phyloP scores from a whole-genome alignment of 495 filamentous ascomycete genomes.

The Xylaria sp. region DNA sequence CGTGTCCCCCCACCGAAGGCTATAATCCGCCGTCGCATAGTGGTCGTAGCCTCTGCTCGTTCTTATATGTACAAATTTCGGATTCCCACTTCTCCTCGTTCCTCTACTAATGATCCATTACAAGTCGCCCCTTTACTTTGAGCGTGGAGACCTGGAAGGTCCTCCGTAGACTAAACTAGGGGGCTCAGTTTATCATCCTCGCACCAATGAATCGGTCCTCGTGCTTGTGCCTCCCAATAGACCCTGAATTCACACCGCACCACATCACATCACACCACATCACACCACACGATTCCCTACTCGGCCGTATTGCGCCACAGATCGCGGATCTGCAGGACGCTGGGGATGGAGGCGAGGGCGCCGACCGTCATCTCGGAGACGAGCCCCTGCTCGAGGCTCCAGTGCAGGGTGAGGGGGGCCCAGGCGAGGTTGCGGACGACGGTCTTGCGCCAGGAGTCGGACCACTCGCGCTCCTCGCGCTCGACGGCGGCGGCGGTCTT shows the following conservation, averaged over 20 bases:
- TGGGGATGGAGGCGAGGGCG: constrained; percentile 68
- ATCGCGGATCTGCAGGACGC: constrained; percentile 70
- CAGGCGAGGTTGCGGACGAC: constrained; percentile 59
- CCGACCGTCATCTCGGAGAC: constrained; percentile 67
- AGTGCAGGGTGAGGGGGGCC: constrained; percentile 74
- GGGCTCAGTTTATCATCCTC: not conserved
- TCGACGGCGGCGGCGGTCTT: constrained; percentile 44
- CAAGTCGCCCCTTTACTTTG: not conserved
- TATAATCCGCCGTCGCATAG: not conserved
- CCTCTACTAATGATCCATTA: not conserved
- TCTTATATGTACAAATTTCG: constrained; percentile 21
- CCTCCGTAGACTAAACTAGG: not conserved
- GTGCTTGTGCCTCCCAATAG: not conserved
- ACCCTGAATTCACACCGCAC: no score
- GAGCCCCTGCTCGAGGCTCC: constrained; percentile 75
- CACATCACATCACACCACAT: no score
- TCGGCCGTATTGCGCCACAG: constrained; percentile 61
- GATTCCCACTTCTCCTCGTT: not conserved
- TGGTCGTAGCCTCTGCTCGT: not conserved
- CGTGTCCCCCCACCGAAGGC: not conserved
- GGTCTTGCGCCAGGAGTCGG: constrained; percentile 52
- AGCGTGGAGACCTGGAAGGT: not conserved
- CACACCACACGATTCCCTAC: no score
- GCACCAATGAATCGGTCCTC: not conserved
- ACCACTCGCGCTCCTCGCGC: constrained; percentile 53